A percentile compares a stretch with the other conserved stretches of the same genome.
Evolutionary conservation across 768 basidiomycete species (phyloP).

Genomic region (Leccinum imitatum): DNA sequence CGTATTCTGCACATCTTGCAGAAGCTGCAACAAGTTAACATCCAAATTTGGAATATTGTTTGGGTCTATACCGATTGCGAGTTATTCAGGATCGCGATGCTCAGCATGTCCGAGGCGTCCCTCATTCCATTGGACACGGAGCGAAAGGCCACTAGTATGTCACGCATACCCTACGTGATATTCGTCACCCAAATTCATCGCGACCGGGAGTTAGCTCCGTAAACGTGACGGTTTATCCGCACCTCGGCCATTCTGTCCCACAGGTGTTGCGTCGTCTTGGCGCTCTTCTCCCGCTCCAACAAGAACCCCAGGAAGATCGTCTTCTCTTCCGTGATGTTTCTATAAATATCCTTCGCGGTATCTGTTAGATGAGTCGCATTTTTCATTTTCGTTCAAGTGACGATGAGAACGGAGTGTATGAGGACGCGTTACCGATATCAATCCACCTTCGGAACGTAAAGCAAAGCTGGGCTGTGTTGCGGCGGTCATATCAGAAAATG

Average conservation of each 20-base stretch:
- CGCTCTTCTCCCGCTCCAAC: conserved; percentile 41
- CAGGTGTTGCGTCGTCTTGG: conserved; percentile 27
- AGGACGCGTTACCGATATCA: conserved; percentile 56
- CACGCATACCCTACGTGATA: conserved; percentile 30
- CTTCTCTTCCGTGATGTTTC: conserved; percentile 62
- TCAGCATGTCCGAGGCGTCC: conserved; percentile 23
- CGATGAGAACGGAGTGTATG: conserved; percentile 10
- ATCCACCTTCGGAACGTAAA: conserved; percentile 72
- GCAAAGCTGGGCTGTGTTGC: conserved; percentile 64
- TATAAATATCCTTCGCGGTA: conserved; percentile 63
- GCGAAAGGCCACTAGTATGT: conserved; percentile 20
- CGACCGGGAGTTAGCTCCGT: not conserved
- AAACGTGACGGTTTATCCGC: conserved; percentile 8
- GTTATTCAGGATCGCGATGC: conserved; percentile 11
- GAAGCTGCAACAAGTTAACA: conserved; percentile 23
- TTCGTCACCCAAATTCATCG: conserved; percentile 1
- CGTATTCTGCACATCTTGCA: conserved; percentile 20
- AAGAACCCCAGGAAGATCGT: conserved; percentile 48
- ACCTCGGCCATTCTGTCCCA: conserved; percentile 33
- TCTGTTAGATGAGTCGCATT: conserved; percentile 38
- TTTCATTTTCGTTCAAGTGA: conserved; percentile 7
- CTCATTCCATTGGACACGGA: conserved; percentile 19
- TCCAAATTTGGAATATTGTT: not conserved
- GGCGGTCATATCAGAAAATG: conserved; percentile 15
- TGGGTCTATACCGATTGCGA: conserved; percentile 22